Evolutionary conservation across 1,139 yeast species (phyloP), one percentile per base, ranked within the genome.

Genomic region (Candida labiduridarum): DNA sequence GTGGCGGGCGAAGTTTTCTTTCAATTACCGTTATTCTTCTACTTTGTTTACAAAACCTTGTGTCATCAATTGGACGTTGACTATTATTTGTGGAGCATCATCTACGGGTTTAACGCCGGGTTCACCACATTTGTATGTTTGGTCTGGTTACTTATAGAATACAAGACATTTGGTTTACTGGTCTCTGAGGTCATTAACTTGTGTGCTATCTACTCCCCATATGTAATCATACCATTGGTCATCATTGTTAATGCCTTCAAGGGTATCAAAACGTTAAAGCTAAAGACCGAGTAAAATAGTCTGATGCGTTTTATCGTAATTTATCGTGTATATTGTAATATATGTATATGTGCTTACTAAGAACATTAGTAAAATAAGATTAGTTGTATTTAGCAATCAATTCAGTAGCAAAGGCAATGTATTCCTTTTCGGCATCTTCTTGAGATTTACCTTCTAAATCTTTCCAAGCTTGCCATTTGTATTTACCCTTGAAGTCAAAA

Each of bases 391-490:
- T 76, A 49, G 78, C 83, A 58, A 82, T 72, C 73, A 89, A 79
- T 64, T 82, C 82, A 63, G 84, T 84, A 56, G 86, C 97, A 46
- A 87, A 74, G 38, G 69, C 87, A 66, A 91, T 89, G 78, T 90
- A 89, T 72, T 89, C 78, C 64, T 80, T 61, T 78, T 92, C 98
- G 56, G 99, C 99, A 31, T 91, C 97, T 60, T 85, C 96, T 72
- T 87, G 89, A 48, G 90, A 72, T 53, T 81, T 82, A 51, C 98
- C 99, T 76, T 89, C 87, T 63, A 86, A 77, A 61, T 85, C 85
- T 64, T 85, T 87, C 99, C 99, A 94, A 15, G 97, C 82, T 69
- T 90, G 92, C 98, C 98, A 94, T 82, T 94, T 94, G 83, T 89
- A 89, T 75, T 94, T 92, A 61, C 94, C 97, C 78, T 88, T 89